Evolutionary conservation across 495 filamentous ascomycete species (phyloP).

Genomic region (Xylaria castorea): DNA sequence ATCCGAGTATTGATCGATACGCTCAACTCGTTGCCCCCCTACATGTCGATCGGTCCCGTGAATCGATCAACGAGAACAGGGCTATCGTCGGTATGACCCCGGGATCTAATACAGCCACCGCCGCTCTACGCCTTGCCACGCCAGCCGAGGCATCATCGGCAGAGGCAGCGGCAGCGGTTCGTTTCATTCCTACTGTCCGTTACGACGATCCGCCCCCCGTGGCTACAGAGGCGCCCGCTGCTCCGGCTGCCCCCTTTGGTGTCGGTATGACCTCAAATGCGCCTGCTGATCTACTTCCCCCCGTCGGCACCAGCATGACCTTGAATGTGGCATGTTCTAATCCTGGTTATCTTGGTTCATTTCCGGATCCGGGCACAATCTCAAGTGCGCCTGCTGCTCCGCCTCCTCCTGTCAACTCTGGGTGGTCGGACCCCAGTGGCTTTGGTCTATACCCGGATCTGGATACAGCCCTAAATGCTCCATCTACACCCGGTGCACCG

Average conservation of each 20-base stretch:
- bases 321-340: neutral
- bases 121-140: neutral
- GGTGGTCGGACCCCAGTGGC: neutral
- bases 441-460: neutral
- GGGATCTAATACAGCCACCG: neutral
- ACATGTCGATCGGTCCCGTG: neutral
- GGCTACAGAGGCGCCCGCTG: too few relatives aligned
- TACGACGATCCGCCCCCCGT: neutral
- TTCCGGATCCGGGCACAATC: neutral
- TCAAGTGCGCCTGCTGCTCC: neutral
- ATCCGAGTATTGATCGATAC: neutral
- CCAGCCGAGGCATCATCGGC: neutral
- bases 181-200: neutral
- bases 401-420: neutral
- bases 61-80: neutral
- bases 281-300: neutral
- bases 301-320: neutral
- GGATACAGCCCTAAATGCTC: neutral
- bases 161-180: neutral
- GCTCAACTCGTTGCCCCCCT: constrained; percentile 9
- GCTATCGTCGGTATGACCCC: neutral
- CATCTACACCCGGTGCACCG: too few relatives aligned
- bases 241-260: neutral
- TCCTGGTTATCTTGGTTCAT: neutral
- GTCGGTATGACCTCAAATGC: neutral